A percentile compares a stretch with the other conserved stretches of the same genome.
Conservation (phyloP, 2,329 filamentous ascomycete genomes). For the Remersonia thermophila region DNA sequence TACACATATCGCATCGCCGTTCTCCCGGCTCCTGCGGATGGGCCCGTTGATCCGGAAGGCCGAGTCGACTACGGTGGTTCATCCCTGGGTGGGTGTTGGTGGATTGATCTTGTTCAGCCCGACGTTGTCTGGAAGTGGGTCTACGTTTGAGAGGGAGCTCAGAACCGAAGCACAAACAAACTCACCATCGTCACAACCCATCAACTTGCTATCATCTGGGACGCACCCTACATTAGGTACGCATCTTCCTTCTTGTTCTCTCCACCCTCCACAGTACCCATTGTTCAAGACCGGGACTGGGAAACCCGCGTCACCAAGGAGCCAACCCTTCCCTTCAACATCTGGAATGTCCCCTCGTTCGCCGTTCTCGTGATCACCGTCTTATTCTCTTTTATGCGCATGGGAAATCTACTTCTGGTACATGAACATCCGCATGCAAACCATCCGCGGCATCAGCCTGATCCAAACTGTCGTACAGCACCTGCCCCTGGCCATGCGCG, state of each 20-base stretch:
- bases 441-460: conserved; percentile 7
- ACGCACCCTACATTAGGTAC: background rate
- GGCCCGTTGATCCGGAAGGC: conserved; percentile 4
- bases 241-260: conserved; percentile 10
- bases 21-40: conserved; percentile 2
- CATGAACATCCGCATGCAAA: conserved; percentile 8
- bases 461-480: conserved; percentile 5
- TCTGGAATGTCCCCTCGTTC: conserved; percentile 11
- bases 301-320: conserved; percentile 3
- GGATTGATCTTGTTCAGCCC: conserved; percentile 15
- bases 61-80: conserved; percentile 11
- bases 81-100: conserved; percentile 5
- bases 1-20: conserved; percentile 1
- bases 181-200: conserved; percentile 6
- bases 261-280: conserved; percentile 8
- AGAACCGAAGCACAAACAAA: background rate
- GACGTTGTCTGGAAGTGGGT: conserved; percentile 16
- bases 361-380: conserved; percentile 7
- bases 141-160: too few species aligned
- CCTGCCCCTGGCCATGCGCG: conserved; percentile 12
- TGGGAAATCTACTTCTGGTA: conserved; percentile 9
- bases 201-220: conserved; percentile 11
- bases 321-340: conserved; percentile 14
- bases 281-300: conserved; percentile 10
- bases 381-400: conserved; percentile 12